Percentiles rank a stretch among this genome's conserved stretches.
These are phyloP conservation scores for Suillus paluster DNA, from an alignment of 768 basidiomycete species.

Conservation along the genomic window DNA sequence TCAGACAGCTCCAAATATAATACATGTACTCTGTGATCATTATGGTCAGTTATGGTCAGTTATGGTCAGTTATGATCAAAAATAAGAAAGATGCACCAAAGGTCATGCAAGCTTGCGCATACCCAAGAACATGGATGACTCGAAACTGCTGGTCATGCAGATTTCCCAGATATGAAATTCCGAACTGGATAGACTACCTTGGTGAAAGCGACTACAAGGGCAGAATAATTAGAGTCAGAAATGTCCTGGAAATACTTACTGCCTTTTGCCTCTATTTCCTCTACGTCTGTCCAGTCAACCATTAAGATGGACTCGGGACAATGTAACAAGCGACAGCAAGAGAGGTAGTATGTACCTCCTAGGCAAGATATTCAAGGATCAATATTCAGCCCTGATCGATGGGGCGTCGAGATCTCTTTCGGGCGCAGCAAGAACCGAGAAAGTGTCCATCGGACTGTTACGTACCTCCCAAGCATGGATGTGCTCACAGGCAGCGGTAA, in stretches of 20 bases:
- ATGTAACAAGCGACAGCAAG: conserved; percentile 13
- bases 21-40: conserved; percentile 7
- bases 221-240: conserved; percentile 9
- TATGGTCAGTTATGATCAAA: conserved; percentile 1
- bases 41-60: not conserved
- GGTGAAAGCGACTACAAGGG: conserved; percentile 53
- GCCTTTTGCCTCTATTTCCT: conserved; percentile 25
- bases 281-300: conserved; percentile 30
- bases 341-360: not conserved
- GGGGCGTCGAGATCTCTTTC: conserved; percentile 1
- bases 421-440: not conserved
- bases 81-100: conserved; percentile 49
- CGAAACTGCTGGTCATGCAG: conserved; percentile 64
- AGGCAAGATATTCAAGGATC: not conserved
- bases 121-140: conserved; percentile 64
- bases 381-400: not conserved
- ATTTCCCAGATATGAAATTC: conserved; percentile 73
- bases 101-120: conserved; percentile 70
- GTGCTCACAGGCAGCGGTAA: not conserved
- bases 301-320: conserved; percentile 19
- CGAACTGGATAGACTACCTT: conserved; percentile 69
- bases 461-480: not conserved
- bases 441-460: conserved; percentile 1
- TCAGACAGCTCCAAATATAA: no score
- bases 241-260: conserved; percentile 19